Evolutionary conservation across 2,329 filamentous ascomycete species (phyloP), one percentile per base, ranked within the genome.

Genomic region (Hypoxylon sp.): DNA sequence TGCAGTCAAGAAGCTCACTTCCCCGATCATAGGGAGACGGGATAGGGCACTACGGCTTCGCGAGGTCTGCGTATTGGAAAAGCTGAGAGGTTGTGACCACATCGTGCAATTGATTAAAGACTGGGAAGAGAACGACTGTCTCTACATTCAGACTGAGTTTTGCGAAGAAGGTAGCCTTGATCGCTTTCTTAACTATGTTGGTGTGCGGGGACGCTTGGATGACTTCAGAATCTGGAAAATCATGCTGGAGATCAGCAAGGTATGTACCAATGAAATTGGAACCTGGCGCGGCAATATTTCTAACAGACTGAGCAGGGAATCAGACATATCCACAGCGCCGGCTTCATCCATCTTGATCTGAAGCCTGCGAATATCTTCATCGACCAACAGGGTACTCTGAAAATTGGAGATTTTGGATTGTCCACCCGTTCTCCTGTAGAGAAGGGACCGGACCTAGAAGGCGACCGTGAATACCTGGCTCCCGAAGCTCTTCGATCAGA

Each of bases 221-320:
- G 95, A 98, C 76, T 99, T 99, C 79, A 88, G 95, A 65, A 97
- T 98, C 77, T 99, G 95, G 93, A 99, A 99, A 81, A 94, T 98
- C 60, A 81, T 98, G 71, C 86, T 97, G 43, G 95, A 99, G 77
- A 79, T 97, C 62, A 86, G 89, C 72, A 81, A 91, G 82, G 93
- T 95, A 86, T 79, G 90, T 82, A n/a, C 7, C 37, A 32, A 43
- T 6, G 10, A 8, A 5, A 51, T 13, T 3, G 51, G 37, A 56
- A 11, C 51, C 56, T 3, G 49, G 65, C 74, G 64, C 1, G n/a
- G 6, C 6, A 43, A 10, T 74, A 10, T 30, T 56, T 64, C 72
- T 75, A 70, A 80, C 66, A 15, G 49, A 17, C 62, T 41, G 56
- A 58, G 13, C 67, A 97, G 91, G 95, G 95, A 37, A 78, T 99